Percentiles rank a stretch among this genome's conserved stretches.
phyloP scores from a whole-genome alignment of 768 basidiomycete species.

The Agrocybe chaxingu region DNA sequence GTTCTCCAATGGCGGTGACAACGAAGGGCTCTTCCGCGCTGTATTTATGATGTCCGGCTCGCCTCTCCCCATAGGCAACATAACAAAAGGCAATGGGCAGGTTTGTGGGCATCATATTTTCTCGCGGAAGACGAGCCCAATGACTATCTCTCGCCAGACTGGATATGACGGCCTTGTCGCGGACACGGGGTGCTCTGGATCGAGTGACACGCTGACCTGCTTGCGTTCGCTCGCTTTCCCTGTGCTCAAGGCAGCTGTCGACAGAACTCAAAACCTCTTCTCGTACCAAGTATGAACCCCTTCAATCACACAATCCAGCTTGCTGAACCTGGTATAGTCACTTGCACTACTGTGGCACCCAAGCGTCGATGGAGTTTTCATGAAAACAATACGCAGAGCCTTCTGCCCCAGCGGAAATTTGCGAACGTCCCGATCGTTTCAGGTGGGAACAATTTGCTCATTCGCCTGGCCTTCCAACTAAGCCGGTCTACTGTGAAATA shows the following conservation, averaged over 20 bases:
- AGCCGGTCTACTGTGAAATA: neutral
- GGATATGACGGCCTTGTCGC: constrained; percentile 43
- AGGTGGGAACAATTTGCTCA: neutral
- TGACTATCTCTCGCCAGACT: constrained; percentile 5
- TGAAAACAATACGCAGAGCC: constrained; percentile 39
- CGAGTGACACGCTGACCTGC: constrained; percentile 41
- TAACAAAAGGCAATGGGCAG: constrained; percentile 36
- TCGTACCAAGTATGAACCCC: constrained; percentile 35
- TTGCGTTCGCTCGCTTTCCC: constrained; percentile 36
- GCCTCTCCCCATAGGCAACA: constrained; percentile 42
- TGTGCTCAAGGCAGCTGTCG: constrained; percentile 37
- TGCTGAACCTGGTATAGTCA: constrained; percentile 25
- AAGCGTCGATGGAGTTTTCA: constrained; percentile 47
- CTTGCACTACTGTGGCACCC: constrained; percentile 44
- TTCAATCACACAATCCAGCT: neutral
- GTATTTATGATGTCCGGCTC: constrained; percentile 51
- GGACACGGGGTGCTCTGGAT: constrained; percentile 35
- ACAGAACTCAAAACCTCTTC: constrained; percentile 39
- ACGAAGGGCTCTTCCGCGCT: constrained; percentile 46
- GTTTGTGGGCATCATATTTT: neutral
- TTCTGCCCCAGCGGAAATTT: constrained; percentile 40
- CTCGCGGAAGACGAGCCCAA: neutral
- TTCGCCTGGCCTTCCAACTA: neutral
- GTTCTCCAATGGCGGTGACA: constrained; percentile 41
- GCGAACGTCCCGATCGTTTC: constrained; percentile 46